Conservation (phyloP, 129 eudicot species). For the Apium graveolens region DNA sequence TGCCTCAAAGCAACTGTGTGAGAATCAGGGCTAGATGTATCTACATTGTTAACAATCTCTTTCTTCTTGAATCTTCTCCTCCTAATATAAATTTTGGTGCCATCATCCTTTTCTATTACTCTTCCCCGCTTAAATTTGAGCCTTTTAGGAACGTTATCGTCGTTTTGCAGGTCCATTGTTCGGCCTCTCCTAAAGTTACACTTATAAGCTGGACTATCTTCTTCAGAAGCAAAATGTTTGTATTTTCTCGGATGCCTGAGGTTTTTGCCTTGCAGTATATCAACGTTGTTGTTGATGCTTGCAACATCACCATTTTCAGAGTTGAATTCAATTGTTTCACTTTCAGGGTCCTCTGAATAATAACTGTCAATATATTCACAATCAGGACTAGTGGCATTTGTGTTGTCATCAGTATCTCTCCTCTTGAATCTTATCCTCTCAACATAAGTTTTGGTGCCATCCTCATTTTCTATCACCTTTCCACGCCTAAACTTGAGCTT, state of each 20-base stretch:
- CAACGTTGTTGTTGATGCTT: neutral
- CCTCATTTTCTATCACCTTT: constrained; percentile 23
- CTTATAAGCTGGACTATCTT: constrained; percentile 24
- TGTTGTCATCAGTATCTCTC: constrained; percentile 18
- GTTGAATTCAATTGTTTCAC: constrained; percentile 23
- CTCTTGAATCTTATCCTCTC: constrained; percentile 34
- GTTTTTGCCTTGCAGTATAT: constrained; percentile 21
- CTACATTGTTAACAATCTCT: constrained; percentile 13
- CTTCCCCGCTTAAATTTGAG: constrained; percentile 51
- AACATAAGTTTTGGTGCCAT: constrained; percentile 20
- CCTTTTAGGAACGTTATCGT: constrained; percentile 39
- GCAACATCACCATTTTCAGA: constrained; percentile 11
- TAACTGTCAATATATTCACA: constrained; percentile 21
- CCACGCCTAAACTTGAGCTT: constrained; percentile 53
- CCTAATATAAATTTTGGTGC: constrained; percentile 18
- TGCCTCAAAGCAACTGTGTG: constrained; percentile 60
- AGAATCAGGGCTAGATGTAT: constrained; percentile 11
- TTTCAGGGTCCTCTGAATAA: constrained; percentile 18
- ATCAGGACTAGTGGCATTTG: constrained; percentile 8
- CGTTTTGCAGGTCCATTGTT: constrained; percentile 38
- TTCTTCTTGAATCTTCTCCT: constrained; percentile 38
- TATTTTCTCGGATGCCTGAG: constrained; percentile 22
- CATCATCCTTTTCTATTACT: constrained; percentile 21
- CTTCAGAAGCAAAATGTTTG: constrained; percentile 24
- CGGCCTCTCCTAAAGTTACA: constrained; percentile 54